Conservation (phyloP, 345 rosid genomes). For the Balakata baccata region DNA sequence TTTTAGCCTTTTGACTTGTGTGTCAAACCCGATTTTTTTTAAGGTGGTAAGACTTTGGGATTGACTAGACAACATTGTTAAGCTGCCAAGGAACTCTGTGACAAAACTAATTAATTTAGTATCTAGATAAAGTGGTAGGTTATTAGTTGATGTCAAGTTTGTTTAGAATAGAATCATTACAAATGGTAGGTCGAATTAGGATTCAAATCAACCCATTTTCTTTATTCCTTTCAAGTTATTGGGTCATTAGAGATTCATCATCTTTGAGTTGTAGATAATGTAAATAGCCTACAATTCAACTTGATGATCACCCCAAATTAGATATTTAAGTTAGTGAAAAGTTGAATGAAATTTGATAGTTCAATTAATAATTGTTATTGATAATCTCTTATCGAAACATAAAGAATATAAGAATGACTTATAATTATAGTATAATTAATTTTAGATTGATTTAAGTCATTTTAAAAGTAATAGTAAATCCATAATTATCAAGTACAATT, state of each 20-base stretch:
- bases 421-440: too few relatives aligned
- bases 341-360: too few relatives aligned
- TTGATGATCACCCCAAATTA: too few relatives aligned
- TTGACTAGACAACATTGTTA: conserved; percentile 10
- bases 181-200: not conserved
- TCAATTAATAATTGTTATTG: too few relatives aligned
- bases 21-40: not conserved
- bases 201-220: not conserved
- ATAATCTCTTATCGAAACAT: too few relatives aligned
- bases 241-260: not conserved
- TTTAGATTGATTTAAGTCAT: too few relatives aligned
- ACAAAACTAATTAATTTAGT: not conserved
- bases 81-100: not conserved
- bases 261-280: too few relatives aligned
- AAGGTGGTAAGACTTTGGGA: conserved; percentile 14
- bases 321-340: too few relatives aligned
- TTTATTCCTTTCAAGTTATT: not conserved
- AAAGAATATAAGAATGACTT: too few relatives aligned
- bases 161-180: not conserved
- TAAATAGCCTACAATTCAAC: too few relatives aligned
- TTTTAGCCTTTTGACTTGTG: conserved; percentile 1
- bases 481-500: too few relatives aligned
- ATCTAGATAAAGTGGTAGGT: conserved; percentile 9
- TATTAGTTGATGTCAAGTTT: not conserved
- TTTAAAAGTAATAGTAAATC: too few relatives aligned